Conservation (phyloP, 73 alveolate genomes). For the Blepharisma stoltei region DNA sequence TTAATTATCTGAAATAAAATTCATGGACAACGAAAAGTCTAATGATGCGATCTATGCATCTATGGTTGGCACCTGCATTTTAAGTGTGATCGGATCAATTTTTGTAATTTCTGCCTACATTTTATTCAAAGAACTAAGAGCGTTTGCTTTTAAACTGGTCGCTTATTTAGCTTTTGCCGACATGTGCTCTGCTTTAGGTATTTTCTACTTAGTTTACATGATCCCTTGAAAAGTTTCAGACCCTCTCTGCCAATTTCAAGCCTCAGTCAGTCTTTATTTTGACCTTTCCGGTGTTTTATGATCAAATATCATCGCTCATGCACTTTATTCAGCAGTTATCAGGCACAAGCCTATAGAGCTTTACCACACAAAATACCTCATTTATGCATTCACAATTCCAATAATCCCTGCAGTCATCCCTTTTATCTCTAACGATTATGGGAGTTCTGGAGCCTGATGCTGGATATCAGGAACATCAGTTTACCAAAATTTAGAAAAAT, state of each 20-base stretch:
- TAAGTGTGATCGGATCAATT: too few species aligned
- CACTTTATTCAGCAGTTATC: not conserved
- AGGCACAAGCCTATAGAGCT: not conserved
- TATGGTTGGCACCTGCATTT: too few species aligned
- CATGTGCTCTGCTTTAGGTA: not conserved
- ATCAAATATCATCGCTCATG: not conserved
- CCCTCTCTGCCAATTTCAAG: not conserved
- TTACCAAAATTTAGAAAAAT: not conserved
- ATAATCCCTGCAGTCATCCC: not conserved
- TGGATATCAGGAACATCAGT: not conserved
- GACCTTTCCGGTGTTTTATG: not conserved
- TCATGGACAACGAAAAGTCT: too few species aligned
- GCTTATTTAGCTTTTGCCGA: not conserved
- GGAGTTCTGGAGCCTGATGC: not conserved
- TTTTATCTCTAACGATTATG: not conserved
- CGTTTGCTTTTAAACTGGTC: not conserved
- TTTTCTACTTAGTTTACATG: not conserved
- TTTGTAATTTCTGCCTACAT: too few species aligned
- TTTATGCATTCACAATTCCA: not conserved
- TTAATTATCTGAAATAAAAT: too few species aligned
- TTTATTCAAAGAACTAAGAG: not conserved
- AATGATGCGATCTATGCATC: too few species aligned
- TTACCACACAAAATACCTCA: not conserved
- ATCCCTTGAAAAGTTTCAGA: not conserved
- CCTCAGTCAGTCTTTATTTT: not conserved